A percentile compares a stretch with the other conserved stretches of the same genome.
phyloP scores from a whole-genome alignment of 345 rosid species.

The Punica granatum region DNA sequence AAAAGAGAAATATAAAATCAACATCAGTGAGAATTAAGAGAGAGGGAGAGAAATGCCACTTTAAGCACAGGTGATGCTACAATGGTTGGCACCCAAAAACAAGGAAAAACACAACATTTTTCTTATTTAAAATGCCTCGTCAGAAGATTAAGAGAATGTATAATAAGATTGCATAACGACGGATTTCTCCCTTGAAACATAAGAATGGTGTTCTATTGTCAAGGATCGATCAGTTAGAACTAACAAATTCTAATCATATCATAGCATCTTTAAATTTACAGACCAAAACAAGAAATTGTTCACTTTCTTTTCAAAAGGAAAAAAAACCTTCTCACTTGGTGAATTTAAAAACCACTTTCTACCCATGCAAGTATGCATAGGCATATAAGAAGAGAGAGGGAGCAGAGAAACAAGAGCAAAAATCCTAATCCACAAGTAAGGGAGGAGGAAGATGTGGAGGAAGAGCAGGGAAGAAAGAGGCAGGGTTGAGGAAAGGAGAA shows the following conservation, averaged over 20 bases:
- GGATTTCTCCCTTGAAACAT: background rate
- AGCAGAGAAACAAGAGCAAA: slow-evolving; percentile 21
- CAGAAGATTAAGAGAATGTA: background rate
- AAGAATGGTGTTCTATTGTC: background rate
- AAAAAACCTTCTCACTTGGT: background rate
- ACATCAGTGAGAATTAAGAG: too few relatives aligned
- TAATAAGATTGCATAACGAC: background rate
- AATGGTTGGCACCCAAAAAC: too few relatives aligned
- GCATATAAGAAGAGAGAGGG: slow-evolving; percentile 17
- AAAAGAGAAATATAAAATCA: too few relatives aligned
- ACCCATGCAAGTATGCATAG: slow-evolving; percentile 22
- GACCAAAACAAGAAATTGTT: background rate
- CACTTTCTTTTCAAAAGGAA: background rate
- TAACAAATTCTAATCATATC: background rate
- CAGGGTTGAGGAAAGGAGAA: slow-evolving; percentile 96
- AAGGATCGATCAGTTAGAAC: background rate
- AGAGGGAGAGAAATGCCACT: too few relatives aligned
- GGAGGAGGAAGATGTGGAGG: slow-evolving; percentile 65
- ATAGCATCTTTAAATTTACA: background rate
- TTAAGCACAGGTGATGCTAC: too few relatives aligned
- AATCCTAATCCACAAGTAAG: slow-evolving; percentile 30
- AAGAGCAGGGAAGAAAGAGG: slow-evolving; percentile 84
- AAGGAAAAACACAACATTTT: background rate
- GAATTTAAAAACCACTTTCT: slow-evolving; percentile 5
- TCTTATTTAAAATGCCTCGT: background rate